phyloP scores from a whole-genome alignment of 768 basidiomycete species.

The button mushroom (Agaricus bisporus) region DNA sequence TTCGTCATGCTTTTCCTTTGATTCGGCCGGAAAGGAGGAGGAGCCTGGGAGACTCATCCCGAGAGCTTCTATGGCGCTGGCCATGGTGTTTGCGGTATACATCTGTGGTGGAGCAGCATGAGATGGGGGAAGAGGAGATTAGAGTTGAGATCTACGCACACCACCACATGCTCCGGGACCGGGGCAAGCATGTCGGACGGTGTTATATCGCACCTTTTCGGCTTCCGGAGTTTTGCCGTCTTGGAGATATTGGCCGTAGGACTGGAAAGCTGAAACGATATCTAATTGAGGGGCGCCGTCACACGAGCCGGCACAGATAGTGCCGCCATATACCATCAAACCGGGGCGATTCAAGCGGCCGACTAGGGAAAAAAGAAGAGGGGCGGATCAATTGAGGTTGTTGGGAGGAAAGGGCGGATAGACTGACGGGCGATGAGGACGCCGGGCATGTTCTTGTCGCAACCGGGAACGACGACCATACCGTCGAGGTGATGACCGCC shows the following conservation, averaged over 20 bases:
- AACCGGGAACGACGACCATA: slow-evolving; percentile 95
- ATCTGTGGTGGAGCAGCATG: slow-evolving; percentile 44
- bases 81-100: slow-evolving; percentile 99
- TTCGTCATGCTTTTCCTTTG: slow-evolving; percentile 81
- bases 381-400: background rate
- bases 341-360: slow-evolving; percentile 95
- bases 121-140: background rate
- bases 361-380: slow-evolving; percentile 39
- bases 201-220: slow-evolving; percentile 78
- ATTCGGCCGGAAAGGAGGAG: slow-evolving; percentile 95
- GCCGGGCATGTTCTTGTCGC: slow-evolving; percentile 99
- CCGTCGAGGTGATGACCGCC: slow-evolving; percentile 98
- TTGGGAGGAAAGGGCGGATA: background rate
- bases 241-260: slow-evolving; percentile 92
- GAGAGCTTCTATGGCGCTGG: slow-evolving; percentile 88
- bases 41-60: slow-evolving; percentile 97
- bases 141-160: slow-evolving; percentile 41
- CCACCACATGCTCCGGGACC: slow-evolving; percentile 98
- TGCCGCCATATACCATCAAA: slow-evolving; percentile 96
- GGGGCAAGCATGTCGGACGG: slow-evolving; percentile 91
- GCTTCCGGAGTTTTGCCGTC: slow-evolving; percentile 82
- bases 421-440: slow-evolving; percentile 89
- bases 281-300: slow-evolving; percentile 85
- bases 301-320: slow-evolving; percentile 90
- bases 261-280: slow-evolving; percentile 95